phyloP scores from a whole-genome alignment of 345 rosid species.

The Erucastrum elatum region DNA sequence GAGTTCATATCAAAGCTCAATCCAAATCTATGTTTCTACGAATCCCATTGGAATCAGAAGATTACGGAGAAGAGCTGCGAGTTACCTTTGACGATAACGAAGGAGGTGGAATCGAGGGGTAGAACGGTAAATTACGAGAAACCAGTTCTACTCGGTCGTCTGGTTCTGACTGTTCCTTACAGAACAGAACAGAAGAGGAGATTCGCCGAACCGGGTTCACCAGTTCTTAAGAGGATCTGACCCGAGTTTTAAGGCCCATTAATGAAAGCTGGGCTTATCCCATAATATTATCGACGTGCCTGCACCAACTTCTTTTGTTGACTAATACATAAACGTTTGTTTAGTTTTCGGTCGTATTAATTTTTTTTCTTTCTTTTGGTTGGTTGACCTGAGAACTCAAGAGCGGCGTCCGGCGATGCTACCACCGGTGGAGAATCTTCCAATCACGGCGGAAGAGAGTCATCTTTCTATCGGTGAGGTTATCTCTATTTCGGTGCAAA shows the following conservation, averaged over 20 bases:
- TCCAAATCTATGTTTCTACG: neutral
- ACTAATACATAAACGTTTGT: neutral
- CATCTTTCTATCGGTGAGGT: slow-evolving; percentile 33
- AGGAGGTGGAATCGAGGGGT: slow-evolving; percentile 2
- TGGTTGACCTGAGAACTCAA: slow-evolving; percentile 22
- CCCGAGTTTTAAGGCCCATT: neutral
- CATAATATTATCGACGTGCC: neutral
- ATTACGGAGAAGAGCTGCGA: neutral
- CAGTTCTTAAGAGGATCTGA: neutral
- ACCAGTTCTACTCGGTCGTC: neutral
- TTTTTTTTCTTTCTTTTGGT: neutral
- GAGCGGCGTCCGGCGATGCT: slow-evolving; percentile 20
- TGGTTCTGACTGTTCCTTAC: neutral
- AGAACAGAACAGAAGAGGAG: slow-evolving; percentile 2
- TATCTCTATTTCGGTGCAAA: slow-evolving; percentile 46
- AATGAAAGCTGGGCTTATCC: neutral
- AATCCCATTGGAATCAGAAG: neutral
- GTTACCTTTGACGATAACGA: slow-evolving; percentile 6
- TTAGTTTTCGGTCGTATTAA: neutral
- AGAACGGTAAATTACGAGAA: neutral
- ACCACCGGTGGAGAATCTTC: slow-evolving; percentile 17
- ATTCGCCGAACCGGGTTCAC: neutral
- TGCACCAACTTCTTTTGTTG: no score
- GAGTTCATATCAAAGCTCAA: slow-evolving; percentile 46
- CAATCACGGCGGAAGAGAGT: neutral